Base-by-base conservation (phyloP, 768 basidiomycete species). In the Rubroboletus satanas region DNA sequence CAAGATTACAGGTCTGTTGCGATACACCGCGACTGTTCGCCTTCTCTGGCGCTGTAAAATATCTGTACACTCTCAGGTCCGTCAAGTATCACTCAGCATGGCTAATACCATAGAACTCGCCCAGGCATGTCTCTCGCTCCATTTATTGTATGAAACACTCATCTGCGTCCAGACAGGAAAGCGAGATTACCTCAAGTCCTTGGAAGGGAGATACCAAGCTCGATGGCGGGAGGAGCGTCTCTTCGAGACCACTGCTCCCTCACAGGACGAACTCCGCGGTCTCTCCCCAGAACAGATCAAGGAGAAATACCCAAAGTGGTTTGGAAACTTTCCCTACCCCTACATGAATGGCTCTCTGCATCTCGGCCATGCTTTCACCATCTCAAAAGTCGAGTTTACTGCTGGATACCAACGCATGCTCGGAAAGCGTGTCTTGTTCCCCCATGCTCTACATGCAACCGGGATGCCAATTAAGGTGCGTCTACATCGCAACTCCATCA, bases 321-420 rank as follows among this genome's bases (percentile, higher is more conserved):
- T 98, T 68, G 97, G 96, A 51, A 97, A 85, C 74, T 96, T 89
- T 72, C 95, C 95, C 49, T 97, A 79, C 74, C 91, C 93, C 1
- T 99, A 99, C 79, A 98, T 98, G 93, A 99, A 99, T 66, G 97
- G 97, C 43, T 91, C 89, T 62, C 78, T 98, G 62, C 97, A 99
- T 73, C 79, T 98, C 26, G 97, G 97, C 23, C 97, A 99, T 73
- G 96, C 90, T 1, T 99, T 99, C 75, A 95, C 94, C 38, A 92
- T 98, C 74, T 93, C 92, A 52, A 99, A 99, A 76, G 87, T 98
- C 70, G 97, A 99, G 70, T 99, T 98, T 64, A 84, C 86, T 0
- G 89, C 96, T 35, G 97, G 97, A 29, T 98, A 90, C 73, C 87
- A 99, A 74, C 80, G 96, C 41, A 86, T 99, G 89, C 69, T 94